phyloP scores from a whole-genome alignment of 805 yeast genomes.

The Lipomyces yamanashiensis region DNA sequence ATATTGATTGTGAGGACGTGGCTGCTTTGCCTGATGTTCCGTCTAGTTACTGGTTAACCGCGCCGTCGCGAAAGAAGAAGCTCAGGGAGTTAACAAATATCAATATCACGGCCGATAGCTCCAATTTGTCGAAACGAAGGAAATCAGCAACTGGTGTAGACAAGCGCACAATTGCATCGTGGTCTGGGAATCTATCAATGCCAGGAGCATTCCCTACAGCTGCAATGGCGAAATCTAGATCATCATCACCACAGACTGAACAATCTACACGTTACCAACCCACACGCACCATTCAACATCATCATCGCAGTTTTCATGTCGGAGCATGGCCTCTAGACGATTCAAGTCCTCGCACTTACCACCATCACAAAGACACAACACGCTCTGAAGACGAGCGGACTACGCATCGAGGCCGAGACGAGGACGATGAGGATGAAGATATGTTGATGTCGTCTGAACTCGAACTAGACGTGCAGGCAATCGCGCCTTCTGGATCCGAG shows the following conservation, averaged over 20 bases:
- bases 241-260: neutral
- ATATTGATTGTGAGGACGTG: no score
- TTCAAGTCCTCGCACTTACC: no score
- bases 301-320: neutral
- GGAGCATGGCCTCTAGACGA: constrained; percentile 4
- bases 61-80: no score
- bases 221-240: neutral
- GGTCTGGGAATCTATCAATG: neutral
- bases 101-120: no score
- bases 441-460: constrained; percentile 19
- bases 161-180: no score
- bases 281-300: neutral
- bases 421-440: constrained; percentile 9
- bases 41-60: no score
- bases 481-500: constrained; percentile 29
- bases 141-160: no score
- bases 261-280: neutral
- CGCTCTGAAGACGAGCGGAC: no score
- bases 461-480: constrained; percentile 22
- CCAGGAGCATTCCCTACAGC: neutral
- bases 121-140: no score
- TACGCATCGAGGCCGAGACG: neutral
- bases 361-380: no score
- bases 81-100: no score
- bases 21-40: no score